Evolutionary conservation across 2,329 filamentous ascomycete species (phyloP), one percentile per base, ranked within the genome.

Genomic region (Ophiostoma australiae): DNA sequence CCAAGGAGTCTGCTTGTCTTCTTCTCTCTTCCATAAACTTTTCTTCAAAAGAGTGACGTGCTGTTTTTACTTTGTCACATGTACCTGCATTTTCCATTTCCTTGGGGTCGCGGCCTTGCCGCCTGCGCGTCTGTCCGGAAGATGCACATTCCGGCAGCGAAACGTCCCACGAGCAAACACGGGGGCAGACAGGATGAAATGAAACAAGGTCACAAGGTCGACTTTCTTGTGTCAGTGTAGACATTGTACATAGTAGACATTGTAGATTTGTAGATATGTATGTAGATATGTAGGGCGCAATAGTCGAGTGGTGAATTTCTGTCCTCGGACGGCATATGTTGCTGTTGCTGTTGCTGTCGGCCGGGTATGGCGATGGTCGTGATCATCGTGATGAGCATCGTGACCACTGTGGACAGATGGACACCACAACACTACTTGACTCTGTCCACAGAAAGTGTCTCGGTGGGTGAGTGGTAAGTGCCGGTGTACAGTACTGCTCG

Each of bases 91-190:
- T 39, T 39, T 48, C 17, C 44, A 48, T 48, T 31, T 31, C 27
- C 27, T 31, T 48, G 15, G 20, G 15, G 44, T 17, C 44, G 15
- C 5, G 15, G 15, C 15, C 44, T 48, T 48, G 44, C 20, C 44
- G 44, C 20, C 44, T 48, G 15, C 15, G 20, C 52, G 52, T 55
- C 52, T 10, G 52, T 55, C 27, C 58, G 58, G 58, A 63, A 31
- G 58, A 63, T 27, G 58, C 52, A 27, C n/a, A 27, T 31, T 58
- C 52, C 52, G 52, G 52, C 52, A 58, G 52, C 52, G 52, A 58
- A 58, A 58, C 52, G 52, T 23, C n/a, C n/a, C 52, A 63, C 58
- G 58, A 63, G 52, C 27, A 63, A 63, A 63, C 58, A 63, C 58
- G 58, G 58, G 58, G 58, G 1, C 48, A 58, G 52, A 63, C 58